Evolutionary conservation across 2,329 filamentous ascomycete genomes (phyloP).

Genomic region (Seiridium unicorne): DNA sequence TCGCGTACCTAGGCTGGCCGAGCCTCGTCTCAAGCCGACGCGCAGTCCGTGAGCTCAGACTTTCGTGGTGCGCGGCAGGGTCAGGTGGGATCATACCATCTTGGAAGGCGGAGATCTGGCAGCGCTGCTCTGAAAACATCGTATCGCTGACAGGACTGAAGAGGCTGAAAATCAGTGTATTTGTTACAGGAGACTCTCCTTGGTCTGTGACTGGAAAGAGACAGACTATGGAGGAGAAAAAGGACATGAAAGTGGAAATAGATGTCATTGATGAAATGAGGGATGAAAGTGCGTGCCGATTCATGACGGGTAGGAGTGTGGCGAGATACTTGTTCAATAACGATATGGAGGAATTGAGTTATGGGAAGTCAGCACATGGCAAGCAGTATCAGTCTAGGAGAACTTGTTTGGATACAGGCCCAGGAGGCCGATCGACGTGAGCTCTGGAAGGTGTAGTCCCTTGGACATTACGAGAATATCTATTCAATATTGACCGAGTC

Average conservation of each 20-base stretch:
- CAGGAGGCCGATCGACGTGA: no score
- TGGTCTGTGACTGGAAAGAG: no score
- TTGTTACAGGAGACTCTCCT: no score
- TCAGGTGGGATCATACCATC: neutral
- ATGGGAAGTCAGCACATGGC: neutral
- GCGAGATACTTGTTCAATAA: neutral
- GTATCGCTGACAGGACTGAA: no score
- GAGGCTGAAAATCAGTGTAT: no score
- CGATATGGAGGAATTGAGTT: neutral
- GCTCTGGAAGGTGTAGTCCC: no score
- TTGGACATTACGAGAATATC: neutral
- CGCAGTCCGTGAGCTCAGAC: neutral
- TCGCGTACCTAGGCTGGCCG: neutral
- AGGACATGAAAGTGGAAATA: neutral
- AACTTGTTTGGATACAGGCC: no score
- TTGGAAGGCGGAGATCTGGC: neutral
- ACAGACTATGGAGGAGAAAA: neutral
- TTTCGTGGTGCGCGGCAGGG: neutral
- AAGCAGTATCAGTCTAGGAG: neutral
- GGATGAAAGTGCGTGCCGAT: neutral
- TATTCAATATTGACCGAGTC: no score
- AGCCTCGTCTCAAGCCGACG: neutral
- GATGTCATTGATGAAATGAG: neutral
- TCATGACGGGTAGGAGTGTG: neutral
- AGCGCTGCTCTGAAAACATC: neutral